phyloP scores from a whole-genome alignment of 2,329 filamentous ascomycete species.

The Alternaria sp. region DNA sequence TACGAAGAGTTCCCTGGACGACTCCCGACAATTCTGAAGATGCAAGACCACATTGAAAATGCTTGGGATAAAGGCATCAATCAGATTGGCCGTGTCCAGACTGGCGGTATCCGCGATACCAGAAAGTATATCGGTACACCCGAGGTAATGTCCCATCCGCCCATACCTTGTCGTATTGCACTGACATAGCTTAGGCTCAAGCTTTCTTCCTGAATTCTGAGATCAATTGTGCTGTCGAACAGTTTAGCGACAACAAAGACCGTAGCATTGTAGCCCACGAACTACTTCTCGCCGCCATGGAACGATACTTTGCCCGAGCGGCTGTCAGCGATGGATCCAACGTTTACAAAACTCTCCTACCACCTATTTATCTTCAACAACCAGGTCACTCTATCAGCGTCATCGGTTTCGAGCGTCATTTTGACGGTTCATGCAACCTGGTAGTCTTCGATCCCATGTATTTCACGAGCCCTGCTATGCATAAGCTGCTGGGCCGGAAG shows the following conservation, averaged over 20 bases:
- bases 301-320: constrained; percentile 74
- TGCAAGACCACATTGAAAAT: constrained; percentile 85
- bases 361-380: constrained; percentile 91
- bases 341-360: constrained; percentile 74
- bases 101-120: constrained; percentile 85
- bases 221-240: constrained; percentile 65
- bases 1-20: constrained; percentile 65
- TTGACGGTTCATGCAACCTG: constrained; percentile 71
- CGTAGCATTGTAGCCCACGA: constrained; percentile 59
- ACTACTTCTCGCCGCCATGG: constrained; percentile 71
- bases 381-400: constrained; percentile 92
- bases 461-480: constrained; percentile 71
- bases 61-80: constrained; percentile 92
- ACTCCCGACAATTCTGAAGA: constrained; percentile 78
- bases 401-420: constrained; percentile 78
- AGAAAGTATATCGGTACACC: constrained; percentile 95
- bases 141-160: constrained; percentile 65
- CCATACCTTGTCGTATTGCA: not conserved
- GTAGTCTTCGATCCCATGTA: constrained; percentile 91
- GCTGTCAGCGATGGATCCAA: constrained; percentile 62
- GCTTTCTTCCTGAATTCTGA: constrained; percentile 76
- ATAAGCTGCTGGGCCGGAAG: constrained; percentile 63
- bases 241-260: constrained; percentile 60
- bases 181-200: constrained; percentile 68
- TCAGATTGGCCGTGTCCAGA: constrained; percentile 75